phyloP scores from a whole-genome alignment of 2,329 filamentous ascomycete genomes.

The Calonectria honghensis region DNA sequence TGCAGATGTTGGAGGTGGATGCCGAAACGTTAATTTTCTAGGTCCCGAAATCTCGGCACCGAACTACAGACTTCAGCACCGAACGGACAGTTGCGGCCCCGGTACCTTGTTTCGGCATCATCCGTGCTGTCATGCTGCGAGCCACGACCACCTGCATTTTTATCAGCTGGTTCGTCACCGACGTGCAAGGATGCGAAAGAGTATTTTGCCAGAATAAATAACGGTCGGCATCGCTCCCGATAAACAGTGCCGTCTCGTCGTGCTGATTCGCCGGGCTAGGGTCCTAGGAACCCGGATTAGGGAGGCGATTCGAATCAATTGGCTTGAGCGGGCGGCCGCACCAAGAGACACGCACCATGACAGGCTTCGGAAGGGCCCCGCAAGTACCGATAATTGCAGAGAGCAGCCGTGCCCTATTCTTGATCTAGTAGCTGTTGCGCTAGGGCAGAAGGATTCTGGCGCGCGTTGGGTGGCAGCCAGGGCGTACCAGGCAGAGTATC shows the following conservation, averaged over 20 bases:
- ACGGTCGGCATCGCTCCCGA: neutral
- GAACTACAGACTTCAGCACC: neutral
- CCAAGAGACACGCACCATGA: neutral
- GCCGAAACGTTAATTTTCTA: neutral
- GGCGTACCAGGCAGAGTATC: neutral
- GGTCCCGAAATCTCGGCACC: constrained; percentile 5
- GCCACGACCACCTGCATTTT: neutral
- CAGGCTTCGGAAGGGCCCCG: neutral
- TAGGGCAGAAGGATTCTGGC: neutral
- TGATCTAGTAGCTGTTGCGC: neutral
- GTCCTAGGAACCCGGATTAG: neutral
- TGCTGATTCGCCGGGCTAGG: neutral
- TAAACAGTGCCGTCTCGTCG: too few relatives aligned
- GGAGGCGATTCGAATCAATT: neutral
- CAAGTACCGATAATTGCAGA: neutral
- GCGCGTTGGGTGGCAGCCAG: neutral
- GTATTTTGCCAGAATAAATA: neutral
- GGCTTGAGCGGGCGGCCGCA: neutral
- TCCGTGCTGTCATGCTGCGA: neutral
- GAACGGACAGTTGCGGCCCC: neutral
- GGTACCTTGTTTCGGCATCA: neutral
- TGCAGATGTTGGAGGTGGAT: neutral
- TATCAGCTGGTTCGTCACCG: neutral
- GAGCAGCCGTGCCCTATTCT: neutral
- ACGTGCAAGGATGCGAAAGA: neutral